Percentiles rank a stretch among this genome's conserved stretches.
Conservation (phyloP, 108 stramenopile species). For the Skeletonema marinoi region DNA sequence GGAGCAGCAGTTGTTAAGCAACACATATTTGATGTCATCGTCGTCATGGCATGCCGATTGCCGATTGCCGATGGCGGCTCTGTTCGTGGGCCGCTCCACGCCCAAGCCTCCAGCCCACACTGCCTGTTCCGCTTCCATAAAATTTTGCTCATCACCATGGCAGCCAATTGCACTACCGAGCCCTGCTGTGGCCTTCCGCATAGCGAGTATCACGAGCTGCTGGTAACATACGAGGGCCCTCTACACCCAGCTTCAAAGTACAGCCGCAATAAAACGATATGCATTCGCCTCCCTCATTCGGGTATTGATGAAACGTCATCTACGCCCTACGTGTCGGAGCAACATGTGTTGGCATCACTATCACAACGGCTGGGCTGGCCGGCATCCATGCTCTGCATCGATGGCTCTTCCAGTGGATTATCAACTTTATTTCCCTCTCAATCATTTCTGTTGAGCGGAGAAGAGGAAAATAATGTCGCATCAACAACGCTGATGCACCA, state of each 20-base stretch:
- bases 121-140: too few species aligned
- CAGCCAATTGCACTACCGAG: background rate
- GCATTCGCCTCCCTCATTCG: conserved; percentile 20
- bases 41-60: too few species aligned
- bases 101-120: too few species aligned
- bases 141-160: background rate
- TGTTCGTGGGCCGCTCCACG: too few species aligned
- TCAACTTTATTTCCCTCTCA: background rate
- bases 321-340: conserved; percentile 1
- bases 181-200: background rate
- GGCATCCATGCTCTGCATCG: conserved; percentile 20
- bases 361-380: conserved; percentile 30
- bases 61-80: too few species aligned
- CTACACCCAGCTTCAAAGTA: background rate
- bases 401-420: background rate
- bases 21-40: too few species aligned
- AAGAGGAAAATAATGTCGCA: background rate
- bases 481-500: conserved; percentile 6
- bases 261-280: conserved; percentile 13
- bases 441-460: background rate
- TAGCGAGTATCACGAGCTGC: conserved; percentile 25
- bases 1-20: too few species aligned
- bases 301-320: background rate
- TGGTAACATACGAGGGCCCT: conserved; percentile 37
- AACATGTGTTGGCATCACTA: conserved; percentile 8